Conservation (phyloP, 2,329 filamentous ascomycete genomes). For the Pseudogymnoascus sp. region DNA sequence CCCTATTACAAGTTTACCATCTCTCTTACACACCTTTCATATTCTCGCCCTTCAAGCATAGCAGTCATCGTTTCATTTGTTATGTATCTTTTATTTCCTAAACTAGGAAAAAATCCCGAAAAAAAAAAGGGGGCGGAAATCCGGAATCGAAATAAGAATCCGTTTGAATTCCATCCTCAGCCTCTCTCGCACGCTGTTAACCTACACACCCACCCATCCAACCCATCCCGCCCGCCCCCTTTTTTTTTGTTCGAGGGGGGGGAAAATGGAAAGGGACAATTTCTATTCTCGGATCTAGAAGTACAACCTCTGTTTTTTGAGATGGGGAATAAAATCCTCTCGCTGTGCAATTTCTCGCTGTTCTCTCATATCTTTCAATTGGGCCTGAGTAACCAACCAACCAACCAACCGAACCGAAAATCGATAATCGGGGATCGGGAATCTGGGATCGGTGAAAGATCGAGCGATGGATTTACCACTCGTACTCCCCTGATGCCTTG, state of each 20-base stretch:
- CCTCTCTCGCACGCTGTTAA: background rate
- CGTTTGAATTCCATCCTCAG: background rate
- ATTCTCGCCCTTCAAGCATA: too few species aligned
- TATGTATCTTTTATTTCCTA: slow-evolving; percentile 5
- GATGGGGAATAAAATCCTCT: background rate
- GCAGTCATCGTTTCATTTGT: background rate
- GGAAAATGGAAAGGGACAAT: background rate
- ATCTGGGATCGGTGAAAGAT: background rate
- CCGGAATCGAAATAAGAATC: background rate
- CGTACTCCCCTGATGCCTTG: slow-evolving; percentile 94
- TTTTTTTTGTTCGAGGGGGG: background rate
- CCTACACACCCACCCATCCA: background rate
- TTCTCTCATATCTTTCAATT: background rate
- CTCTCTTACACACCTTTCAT: background rate
- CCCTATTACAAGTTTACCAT: background rate
- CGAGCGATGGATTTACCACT: slow-evolving; percentile 63
- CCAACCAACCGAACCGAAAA: background rate
- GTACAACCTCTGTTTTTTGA: slow-evolving; percentile 1
- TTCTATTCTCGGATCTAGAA: background rate
- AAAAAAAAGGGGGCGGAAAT: background rate
- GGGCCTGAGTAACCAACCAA: background rate
- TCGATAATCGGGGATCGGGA: background rate
- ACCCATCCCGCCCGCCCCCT: background rate
- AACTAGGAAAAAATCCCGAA: background rate
- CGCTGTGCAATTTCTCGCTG: background rate